phyloP scores from a whole-genome alignment of 352 stramenopile species.

The Phytophthora foliorum region DNA sequence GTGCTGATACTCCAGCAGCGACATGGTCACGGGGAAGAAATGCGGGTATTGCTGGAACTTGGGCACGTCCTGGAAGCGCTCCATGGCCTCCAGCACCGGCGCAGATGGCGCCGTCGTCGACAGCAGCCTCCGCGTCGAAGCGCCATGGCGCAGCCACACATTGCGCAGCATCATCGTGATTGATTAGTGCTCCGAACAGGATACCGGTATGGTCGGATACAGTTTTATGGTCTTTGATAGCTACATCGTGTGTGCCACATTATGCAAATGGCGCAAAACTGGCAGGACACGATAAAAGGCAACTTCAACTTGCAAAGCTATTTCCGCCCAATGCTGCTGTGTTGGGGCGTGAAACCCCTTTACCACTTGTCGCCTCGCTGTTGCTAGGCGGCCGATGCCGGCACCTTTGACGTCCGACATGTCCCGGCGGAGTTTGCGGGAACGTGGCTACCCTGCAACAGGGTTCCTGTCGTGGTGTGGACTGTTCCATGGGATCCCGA shows the following conservation, averaged over 20 bases:
- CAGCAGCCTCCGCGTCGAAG: slow-evolving; percentile 31
- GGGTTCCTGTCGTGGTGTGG: slow-evolving; percentile 38
- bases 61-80: slow-evolving; percentile 64
- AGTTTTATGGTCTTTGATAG: slow-evolving; percentile 6
- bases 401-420: slow-evolving; percentile 12
- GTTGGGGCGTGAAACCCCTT: background rate
- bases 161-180: slow-evolving; percentile 37
- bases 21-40: slow-evolving; percentile 75
- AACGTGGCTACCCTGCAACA: slow-evolving; percentile 10
- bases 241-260: slow-evolving; percentile 1
- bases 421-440: slow-evolving; percentile 27
- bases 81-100: slow-evolving; percentile 49
- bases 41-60: slow-evolving; percentile 74
- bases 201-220: slow-evolving; percentile 1
- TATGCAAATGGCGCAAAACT: slow-evolving; percentile 6
- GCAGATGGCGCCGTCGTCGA: slow-evolving; percentile 23
- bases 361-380: background rate
- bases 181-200: slow-evolving; percentile 14
- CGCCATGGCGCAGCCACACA: slow-evolving; percentile 39
- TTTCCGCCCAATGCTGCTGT: no score
- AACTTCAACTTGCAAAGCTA: slow-evolving; percentile 21
- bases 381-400: slow-evolving; percentile 7
- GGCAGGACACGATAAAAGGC: slow-evolving; percentile 6
- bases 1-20: slow-evolving; percentile 62
- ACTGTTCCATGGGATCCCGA: slow-evolving; percentile 61